Percentiles rank a stretch among this genome's conserved stretches.
These are phyloP conservation scores for Selenicereus undatus DNA, from an alignment of 148 eudicot species.

Conservation along the genomic window DNA sequence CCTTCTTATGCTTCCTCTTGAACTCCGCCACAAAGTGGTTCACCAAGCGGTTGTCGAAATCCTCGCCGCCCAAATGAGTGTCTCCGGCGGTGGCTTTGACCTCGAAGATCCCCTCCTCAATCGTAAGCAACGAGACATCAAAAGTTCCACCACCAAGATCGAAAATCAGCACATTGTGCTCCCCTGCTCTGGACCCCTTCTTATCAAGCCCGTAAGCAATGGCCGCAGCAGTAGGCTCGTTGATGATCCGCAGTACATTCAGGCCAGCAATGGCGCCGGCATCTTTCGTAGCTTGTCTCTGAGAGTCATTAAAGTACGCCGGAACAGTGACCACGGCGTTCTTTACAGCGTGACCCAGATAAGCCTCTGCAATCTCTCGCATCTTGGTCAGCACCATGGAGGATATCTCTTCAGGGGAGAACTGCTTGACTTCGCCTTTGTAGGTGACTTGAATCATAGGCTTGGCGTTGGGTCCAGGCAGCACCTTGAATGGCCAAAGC, in stretches of 20 bases:
- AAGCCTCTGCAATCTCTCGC: background rate
- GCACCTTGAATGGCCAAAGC: constrained; percentile 7
- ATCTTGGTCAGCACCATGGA: constrained; percentile 5
- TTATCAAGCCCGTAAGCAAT: constrained; percentile 8
- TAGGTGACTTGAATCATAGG: constrained; percentile 11
- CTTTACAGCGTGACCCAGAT: background rate
- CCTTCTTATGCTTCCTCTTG: constrained; percentile 17
- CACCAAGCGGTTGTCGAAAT: constrained; percentile 9
- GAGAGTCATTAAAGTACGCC: constrained; percentile 12
- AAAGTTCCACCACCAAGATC: constrained; percentile 11
- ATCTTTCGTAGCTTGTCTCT: background rate
- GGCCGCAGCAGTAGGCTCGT: constrained; percentile 10
- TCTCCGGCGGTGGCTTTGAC: constrained; percentile 12
- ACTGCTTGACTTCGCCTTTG: background rate
- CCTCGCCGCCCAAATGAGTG: constrained; percentile 8
- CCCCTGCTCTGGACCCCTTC: background rate
- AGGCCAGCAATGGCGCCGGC: constrained; percentile 12
- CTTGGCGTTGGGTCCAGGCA: constrained; percentile 8
- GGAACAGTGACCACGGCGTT: constrained; percentile 7
- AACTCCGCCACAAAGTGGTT: constrained; percentile 12
- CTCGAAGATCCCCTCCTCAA: constrained; percentile 12
- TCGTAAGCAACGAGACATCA: constrained; percentile 5
- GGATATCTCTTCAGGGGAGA: background rate
- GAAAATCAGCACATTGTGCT: constrained; percentile 8
- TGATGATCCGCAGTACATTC: constrained; percentile 11